Base-by-base conservation (phyloP, 2,329 filamentous ascomycete genomes). In the Salinomyces thailandicus region DNA sequence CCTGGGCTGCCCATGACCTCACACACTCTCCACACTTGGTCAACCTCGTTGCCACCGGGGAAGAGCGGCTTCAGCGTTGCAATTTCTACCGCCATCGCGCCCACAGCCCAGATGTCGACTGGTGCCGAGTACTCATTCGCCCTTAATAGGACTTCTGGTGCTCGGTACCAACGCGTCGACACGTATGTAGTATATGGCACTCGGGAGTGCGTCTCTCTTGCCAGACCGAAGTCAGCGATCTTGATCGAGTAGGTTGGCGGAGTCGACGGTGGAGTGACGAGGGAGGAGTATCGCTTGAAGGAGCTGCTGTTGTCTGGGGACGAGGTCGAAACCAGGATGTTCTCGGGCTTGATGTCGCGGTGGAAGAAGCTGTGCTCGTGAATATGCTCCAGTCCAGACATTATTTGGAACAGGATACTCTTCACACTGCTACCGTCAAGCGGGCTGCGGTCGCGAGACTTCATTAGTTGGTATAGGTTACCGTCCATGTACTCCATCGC, bases 401-500 rank as follows among this genome's bases (percentile, higher is more conserved):
- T 79, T 53, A 98, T 98, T 66, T 98, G 91, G 63, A 84, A 95
- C 24, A 98, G 71, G 45, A 98, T 93, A 67, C 89, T 96, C 72
- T 98, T 96, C 43, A 98, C 91, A 52, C 85, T 93, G 43, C 74
- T 76, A 37, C 83, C 82, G 55, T 98, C 91, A 18, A 98, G 72
- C 45, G 72, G 81, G 63, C 96, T 96, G 69, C 95, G 89, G 50
- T 98, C 91, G 42, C 91, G 78, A 35, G 91, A 81, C 68, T 98
- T 98, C 91, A 98, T 98, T 45, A 98, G 67, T 62, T 98, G 91
- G 62, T 98, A 98, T 1, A 98, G 72, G 61, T 98, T 98, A 34
- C 91, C 91, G 60, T 98, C 91, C 91, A 98, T 98, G 63, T 93
- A 95, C 66, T 98, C 91, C 91, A 98, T 98, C 56, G 77, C 80